A percentile compares a stretch with the other conserved stretches of the same genome.
Evolutionary conservation across 352 stramenopile species (phyloP).

Genomic region (Phytopythium aichiense): DNA sequence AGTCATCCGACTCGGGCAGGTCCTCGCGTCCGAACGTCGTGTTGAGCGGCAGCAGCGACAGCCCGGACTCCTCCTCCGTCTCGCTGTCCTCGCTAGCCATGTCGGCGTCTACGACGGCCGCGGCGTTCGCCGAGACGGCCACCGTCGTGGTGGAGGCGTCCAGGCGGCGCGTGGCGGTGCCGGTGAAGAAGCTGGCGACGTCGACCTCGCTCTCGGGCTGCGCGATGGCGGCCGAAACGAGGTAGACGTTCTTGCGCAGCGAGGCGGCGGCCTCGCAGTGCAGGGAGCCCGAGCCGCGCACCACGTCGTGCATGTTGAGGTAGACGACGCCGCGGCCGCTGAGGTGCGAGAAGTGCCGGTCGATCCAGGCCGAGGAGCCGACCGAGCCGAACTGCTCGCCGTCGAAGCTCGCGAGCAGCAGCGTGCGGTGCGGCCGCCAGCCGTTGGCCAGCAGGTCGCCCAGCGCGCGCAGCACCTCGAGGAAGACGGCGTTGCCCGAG

Average conservation of each 20-base stretch:
- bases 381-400: constrained; percentile 78
- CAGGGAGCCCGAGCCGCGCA: constrained; percentile 57
- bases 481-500: constrained; percentile 75
- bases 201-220: constrained; percentile 55
- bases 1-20: constrained; percentile 52
- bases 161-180: neutral
- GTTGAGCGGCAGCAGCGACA: constrained; percentile 43
- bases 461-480: constrained; percentile 61
- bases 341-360: constrained; percentile 65
- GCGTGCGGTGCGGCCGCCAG: constrained; percentile 73
- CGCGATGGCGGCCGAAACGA: constrained; percentile 60
- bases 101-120: neutral
- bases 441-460: constrained; percentile 58
- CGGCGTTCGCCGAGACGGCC: neutral
- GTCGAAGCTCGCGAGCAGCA: constrained; percentile 74
- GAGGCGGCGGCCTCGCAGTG: constrained; percentile 66
- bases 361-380: constrained; percentile 81
- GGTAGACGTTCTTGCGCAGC: constrained; percentile 72
- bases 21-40: constrained; percentile 63
- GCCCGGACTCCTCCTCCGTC: neutral
- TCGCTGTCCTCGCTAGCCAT: neutral
- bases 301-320: constrained; percentile 67
- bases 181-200: constrained; percentile 46
- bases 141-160: neutral
- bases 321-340: constrained; percentile 65